These are phyloP conservation scores for Dictyostelium citrinum DNA, from an alignment of 78 protist species.

Conservation along the genomic window DNA sequence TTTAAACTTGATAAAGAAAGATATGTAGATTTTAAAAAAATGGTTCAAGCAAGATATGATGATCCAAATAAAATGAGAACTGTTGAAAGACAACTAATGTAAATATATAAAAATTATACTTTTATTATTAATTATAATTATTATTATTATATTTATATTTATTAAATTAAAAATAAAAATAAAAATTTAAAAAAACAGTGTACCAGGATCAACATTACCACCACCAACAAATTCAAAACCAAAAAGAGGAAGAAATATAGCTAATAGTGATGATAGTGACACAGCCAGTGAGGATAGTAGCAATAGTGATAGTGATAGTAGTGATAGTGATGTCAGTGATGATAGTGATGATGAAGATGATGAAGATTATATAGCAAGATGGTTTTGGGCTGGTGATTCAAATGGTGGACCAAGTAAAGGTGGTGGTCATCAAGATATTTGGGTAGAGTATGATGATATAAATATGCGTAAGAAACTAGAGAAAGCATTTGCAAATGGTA, in stretches of 20 bases:
- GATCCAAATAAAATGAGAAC: constrained; percentile 39
- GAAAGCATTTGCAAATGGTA: background rate
- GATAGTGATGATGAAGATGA: background rate
- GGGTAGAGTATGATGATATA: constrained; percentile 28
- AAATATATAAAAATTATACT: background rate
- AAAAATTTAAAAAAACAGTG: background rate
- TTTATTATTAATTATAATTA: background rate
- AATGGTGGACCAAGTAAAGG: constrained; percentile 71
- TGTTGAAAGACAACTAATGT: constrained; percentile 68
- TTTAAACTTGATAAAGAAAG: constrained; percentile 57
- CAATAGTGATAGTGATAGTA: background rate
- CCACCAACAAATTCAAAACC: background rate
- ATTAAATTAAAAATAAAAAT: background rate
- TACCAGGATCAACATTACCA: background rate
- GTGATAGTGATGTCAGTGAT: background rate
- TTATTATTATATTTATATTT: background rate
- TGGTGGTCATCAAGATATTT: constrained; percentile 74
- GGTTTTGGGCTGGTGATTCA: constrained; percentile 76
- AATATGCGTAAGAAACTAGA: constrained; percentile 24
- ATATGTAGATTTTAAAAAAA: constrained; percentile 37
- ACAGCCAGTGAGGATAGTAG: background rate
- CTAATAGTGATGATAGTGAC: background rate
- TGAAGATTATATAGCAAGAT: constrained; percentile 52
- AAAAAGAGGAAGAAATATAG: background rate
- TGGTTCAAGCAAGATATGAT: constrained; percentile 59